Conservation (phyloP, 148 eudicot species). For the Cornus kousa region DNA sequence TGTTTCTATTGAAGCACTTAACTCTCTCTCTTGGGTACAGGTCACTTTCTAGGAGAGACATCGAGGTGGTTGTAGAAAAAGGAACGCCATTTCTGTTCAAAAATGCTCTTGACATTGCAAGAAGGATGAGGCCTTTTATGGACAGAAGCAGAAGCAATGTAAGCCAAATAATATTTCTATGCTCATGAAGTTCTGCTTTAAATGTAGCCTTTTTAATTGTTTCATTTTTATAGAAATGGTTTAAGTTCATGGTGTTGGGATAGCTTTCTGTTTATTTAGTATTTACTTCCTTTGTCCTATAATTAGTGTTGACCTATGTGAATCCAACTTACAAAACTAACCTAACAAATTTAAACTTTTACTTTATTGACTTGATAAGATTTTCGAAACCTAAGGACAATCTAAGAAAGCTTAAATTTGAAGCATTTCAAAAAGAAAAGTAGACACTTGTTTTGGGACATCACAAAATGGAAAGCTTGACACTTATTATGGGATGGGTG, state of each 20-base stretch:
- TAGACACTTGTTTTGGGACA: too few species aligned
- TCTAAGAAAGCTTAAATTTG: too few species aligned
- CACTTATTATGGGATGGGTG: too few species aligned
- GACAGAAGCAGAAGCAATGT: conserved; percentile 35
- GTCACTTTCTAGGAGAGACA: conserved; percentile 64
- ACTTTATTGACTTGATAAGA: too few species aligned
- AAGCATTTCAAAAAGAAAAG: too few species aligned
- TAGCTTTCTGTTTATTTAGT: background rate
- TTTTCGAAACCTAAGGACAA: too few species aligned
- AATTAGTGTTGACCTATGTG: too few species aligned
- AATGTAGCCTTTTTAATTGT: background rate
- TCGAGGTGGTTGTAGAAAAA: conserved; percentile 48
- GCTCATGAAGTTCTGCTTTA: background rate
- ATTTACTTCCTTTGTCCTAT: too few species aligned
- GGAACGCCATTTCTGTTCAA: conserved; percentile 71
- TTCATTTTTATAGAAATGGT: background rate
- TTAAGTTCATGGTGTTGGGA: background rate
- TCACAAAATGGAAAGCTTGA: too few species aligned
- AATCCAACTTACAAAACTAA: too few species aligned
- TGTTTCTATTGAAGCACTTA: background rate
- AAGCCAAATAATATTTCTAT: conserved; percentile 17
- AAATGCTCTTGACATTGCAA: conserved; percentile 40
- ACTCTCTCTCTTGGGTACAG: conserved; percentile 25
- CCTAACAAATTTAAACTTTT: too few species aligned
- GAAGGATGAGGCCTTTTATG: conserved; percentile 68